These are phyloP conservation scores for Yamadazyma sp. DNA, from an alignment of 805 yeast genomes.

Conservation along the genomic window DNA sequence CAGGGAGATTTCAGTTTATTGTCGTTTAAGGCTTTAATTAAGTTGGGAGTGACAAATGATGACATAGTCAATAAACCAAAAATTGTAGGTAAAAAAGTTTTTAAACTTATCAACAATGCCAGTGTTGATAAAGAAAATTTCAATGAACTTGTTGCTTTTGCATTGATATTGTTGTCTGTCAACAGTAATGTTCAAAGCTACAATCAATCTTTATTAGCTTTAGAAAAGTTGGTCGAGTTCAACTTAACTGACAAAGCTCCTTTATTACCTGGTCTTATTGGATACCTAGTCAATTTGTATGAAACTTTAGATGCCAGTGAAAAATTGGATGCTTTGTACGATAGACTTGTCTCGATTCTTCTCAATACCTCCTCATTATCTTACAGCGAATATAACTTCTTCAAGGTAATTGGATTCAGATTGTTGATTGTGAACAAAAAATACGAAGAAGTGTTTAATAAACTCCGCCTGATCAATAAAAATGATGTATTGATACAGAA, in stretches of 20 bases:
- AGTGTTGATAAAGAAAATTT: conserved; percentile 8
- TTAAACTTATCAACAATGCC: conserved; percentile 18
- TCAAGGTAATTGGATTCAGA: conserved; percentile 32
- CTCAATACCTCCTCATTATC: conserved; percentile 6
- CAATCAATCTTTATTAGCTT: conserved; percentile 31
- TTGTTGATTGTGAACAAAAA: conserved; percentile 19
- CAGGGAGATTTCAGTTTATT: conserved; percentile 33
- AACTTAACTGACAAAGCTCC: conserved; percentile 10
- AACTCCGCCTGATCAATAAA: conserved; percentile 20
- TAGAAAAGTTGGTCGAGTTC: conserved; percentile 31
- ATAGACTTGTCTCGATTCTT: conserved; percentile 19
- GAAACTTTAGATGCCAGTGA: conserved; percentile 40
- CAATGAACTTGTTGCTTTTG: conserved; percentile 23
- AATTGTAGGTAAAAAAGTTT: conserved; percentile 21
- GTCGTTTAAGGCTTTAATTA: conserved; percentile 29
- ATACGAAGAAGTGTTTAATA: conserved; percentile 21
- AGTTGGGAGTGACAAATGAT: conserved; percentile 26
- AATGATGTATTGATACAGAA: conserved; percentile 25
- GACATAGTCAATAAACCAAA: conserved; percentile 23
- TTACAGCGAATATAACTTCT: conserved; percentile 25
- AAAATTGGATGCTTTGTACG: conserved; percentile 26
- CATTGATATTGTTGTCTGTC: conserved; percentile 29
- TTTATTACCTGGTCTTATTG: conserved; percentile 51
- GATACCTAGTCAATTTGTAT: conserved; percentile 49
- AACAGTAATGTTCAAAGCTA: conserved; percentile 22